Percentiles rank a stretch among this genome's conserved stretches.
phyloP scores from a whole-genome alignment of 208 protist genomes.

The Trypanosoma boissoni region DNA sequence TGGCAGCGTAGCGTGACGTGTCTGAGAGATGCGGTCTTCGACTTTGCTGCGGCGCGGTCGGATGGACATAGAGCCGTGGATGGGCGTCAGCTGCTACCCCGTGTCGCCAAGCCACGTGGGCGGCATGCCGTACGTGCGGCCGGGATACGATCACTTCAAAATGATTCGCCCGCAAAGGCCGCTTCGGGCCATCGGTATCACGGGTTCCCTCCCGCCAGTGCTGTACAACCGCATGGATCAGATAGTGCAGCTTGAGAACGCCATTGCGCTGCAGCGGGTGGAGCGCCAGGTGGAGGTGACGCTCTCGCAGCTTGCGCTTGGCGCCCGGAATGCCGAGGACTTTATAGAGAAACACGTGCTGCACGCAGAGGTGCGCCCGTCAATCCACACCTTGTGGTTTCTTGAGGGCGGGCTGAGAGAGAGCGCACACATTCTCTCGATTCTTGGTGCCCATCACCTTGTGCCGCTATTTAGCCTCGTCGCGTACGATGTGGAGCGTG shows the following conservation, averaged over 20 bases:
- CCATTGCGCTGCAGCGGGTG: constrained; percentile 72
- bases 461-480: constrained; percentile 88
- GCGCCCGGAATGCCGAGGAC: constrained; percentile 84
- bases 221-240: constrained; percentile 85
- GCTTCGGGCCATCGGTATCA: constrained; percentile 65
- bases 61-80: constrained; percentile 69
- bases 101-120: constrained; percentile 56
- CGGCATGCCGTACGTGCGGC: constrained; percentile 45
- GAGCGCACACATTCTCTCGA: constrained; percentile 77
- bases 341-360: constrained; percentile 84
- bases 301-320: constrained; percentile 79
- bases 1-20: background rate
- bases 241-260: constrained; percentile 82
- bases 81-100: constrained; percentile 76
- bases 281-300: constrained; percentile 83
- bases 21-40: constrained; percentile 23
- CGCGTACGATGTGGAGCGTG: constrained; percentile 84
- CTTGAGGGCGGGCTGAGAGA: constrained; percentile 73
- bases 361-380: constrained; percentile 67
- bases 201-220: constrained; percentile 63
- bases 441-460: constrained; percentile 77
- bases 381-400: constrained; percentile 87
- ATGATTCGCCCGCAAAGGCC: constrained; percentile 59
- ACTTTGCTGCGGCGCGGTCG: constrained; percentile 47
- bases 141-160: constrained; percentile 72